Conservation (phyloP, 768 basidiomycete species). For the Phanerochaete carnosa region DNA sequence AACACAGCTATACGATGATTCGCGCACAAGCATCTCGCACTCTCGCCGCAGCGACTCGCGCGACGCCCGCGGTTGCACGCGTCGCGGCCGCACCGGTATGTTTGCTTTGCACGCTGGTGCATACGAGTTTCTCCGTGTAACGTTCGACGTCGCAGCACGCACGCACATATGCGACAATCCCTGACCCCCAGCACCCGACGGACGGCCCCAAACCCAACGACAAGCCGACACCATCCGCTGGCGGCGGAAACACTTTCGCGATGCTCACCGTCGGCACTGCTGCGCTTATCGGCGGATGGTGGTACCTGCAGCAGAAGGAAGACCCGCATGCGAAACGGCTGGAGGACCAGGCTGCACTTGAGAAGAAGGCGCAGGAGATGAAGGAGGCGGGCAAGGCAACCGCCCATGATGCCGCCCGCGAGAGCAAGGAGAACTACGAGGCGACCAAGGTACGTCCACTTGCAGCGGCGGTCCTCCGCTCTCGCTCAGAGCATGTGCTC, state of each 20-base stretch:
- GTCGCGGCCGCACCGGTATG: constrained; percentile 11
- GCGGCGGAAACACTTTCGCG: constrained; percentile 21
- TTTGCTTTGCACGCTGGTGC: not conserved
- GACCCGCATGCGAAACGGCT: constrained; percentile 20
- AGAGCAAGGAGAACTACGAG: constrained; percentile 32
- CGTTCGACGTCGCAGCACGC: constrained; percentile 8
- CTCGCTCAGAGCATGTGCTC: not conserved
- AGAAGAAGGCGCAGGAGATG: constrained; percentile 25
- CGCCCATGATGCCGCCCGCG: constrained; percentile 24
- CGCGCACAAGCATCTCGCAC: constrained; percentile 23
- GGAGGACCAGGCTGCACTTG: constrained; percentile 31
- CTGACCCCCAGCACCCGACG: constrained; percentile 24
- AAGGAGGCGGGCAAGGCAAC: constrained; percentile 30
- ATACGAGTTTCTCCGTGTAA: not conserved
- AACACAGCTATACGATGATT: constrained; percentile 11
- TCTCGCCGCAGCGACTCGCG: constrained; percentile 13
- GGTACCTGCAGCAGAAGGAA: constrained; percentile 27
- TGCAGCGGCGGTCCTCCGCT: not conserved
- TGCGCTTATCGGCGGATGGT: constrained; percentile 36
- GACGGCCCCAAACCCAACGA: constrained; percentile 18
- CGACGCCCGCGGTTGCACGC: constrained; percentile 10
- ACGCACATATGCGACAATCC: constrained; percentile 20
- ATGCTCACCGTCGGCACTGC: constrained; percentile 25
- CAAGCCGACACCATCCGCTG: constrained; percentile 8
- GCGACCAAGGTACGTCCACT: constrained; percentile 31